A percentile compares a stretch with the other conserved stretches of the same genome.
Conservation (phyloP, 1,284 basidiomycete species). For the Trichosporon inkin region DNA sequence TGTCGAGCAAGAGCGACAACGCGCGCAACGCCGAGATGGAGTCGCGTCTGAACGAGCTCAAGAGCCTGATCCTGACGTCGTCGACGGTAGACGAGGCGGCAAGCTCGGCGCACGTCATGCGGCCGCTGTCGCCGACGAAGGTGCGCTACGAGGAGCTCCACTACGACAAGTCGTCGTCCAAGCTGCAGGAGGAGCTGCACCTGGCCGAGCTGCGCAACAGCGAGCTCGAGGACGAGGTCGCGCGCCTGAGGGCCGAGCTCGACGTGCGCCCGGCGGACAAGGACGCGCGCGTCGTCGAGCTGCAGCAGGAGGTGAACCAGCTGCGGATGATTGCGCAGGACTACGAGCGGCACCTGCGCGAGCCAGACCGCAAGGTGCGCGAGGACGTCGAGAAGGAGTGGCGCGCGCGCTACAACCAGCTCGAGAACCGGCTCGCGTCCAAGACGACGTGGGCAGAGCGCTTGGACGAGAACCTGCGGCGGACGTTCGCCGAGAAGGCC, state of each 20-base stretch:
- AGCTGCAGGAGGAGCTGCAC: conserved; percentile 76
- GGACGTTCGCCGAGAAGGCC: conserved; percentile 37
- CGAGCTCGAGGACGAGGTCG: conserved; percentile 72
- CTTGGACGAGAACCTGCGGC: conserved; percentile 43
- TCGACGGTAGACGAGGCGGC: conserved; percentile 56
- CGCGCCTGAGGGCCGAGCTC: conserved; percentile 52
- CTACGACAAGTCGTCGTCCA: conserved; percentile 76
- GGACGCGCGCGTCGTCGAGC: conserved; percentile 41
- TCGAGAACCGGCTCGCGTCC: conserved; percentile 57
- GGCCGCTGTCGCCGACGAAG: conserved; percentile 73
- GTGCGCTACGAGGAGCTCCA: conserved; percentile 55
- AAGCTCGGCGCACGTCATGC: conserved; percentile 45
- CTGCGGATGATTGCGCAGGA: conserved; percentile 47
- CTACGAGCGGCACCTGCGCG: conserved; percentile 57
- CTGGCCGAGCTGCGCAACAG: conserved; percentile 67
- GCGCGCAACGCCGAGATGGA: conserved; percentile 67
- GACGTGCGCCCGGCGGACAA: conserved; percentile 42
- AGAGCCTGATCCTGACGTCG: conserved; percentile 79
- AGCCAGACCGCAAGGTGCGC: conserved; percentile 64
- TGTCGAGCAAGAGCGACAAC: conserved; percentile 51
- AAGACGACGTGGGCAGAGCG: conserved; percentile 46
- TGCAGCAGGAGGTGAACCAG: conserved; percentile 44
- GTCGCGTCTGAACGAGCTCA: conserved; percentile 73
- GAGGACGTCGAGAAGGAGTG: conserved; percentile 81
- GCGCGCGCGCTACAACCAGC: conserved; percentile 59